Evolutionary conservation across 352 stramenopile species (phyloP).

Genomic region (Pythium phragmiticola): DNA sequence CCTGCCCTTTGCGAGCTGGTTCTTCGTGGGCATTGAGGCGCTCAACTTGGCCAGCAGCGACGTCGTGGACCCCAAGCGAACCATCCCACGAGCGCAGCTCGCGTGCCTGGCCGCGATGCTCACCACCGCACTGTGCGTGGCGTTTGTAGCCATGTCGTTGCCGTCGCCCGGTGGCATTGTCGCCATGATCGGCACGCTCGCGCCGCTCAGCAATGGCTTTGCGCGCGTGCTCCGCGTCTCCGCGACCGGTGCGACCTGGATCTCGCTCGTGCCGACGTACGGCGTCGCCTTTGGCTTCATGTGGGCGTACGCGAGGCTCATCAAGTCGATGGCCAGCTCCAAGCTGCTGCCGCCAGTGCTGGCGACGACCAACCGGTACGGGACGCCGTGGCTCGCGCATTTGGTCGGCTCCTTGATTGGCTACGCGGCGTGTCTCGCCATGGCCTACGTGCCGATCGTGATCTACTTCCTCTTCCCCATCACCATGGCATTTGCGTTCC

Average conservation of each 20-base stretch:
- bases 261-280: conserved; percentile 29
- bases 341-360: conserved; percentile 15
- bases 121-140: conserved; percentile 2
- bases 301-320: conserved; percentile 24
- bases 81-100: conserved; percentile 26
- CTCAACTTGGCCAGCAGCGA: conserved; percentile 29
- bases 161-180: conserved; percentile 6
- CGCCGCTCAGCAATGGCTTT: conserved; percentile 19
- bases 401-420: conserved; percentile 8
- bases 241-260: conserved; percentile 6
- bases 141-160: conserved; percentile 14
- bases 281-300: conserved; percentile 31
- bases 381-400: conserved; percentile 12
- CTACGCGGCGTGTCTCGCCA: conserved; percentile 7
- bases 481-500: conserved; percentile 15
- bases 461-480: conserved; percentile 17
- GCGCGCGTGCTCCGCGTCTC: conserved; percentile 8
- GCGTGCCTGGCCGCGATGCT: conserved; percentile 16
- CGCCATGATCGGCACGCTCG: conserved; percentile 1
- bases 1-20: conserved; percentile 28
- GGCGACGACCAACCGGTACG: conserved; percentile 4
- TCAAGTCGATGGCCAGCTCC: conserved; percentile 21
- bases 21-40: conserved; percentile 31
- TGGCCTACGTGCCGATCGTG: conserved; percentile 3
- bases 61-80: conserved; percentile 21